Evolutionary conservation across 805 yeast genomes (phyloP), one percentile per base, ranked within the genome.

Genomic region (Tetrapisispora arboricola): DNA sequence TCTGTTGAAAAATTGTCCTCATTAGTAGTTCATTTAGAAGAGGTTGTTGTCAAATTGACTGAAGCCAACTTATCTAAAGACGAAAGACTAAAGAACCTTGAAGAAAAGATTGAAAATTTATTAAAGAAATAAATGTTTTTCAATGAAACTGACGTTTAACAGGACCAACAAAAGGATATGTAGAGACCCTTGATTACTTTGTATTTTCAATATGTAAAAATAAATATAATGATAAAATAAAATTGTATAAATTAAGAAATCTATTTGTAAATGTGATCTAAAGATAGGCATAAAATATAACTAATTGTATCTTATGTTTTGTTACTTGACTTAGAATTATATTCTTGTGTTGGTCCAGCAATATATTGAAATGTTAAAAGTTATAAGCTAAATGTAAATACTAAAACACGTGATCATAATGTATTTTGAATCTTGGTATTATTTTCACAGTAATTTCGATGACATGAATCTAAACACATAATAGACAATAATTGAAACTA

Each of bases 1-100:
- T 76, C 86, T 1, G 79, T 83, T 25, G 90, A 80, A 48, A 79
- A 73, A 47, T 65, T 84, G 41, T 75, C 82, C 5, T 44, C 63
- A 2, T 60, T 84, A 26, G 86, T 80, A 17, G 64, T 66, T 3
- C 65, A 69, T 22, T 67, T 84, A 36, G 87, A 83, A 55, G 41
- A 62, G 0, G 74, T 78, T 33, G 72, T 84, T 34, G 52, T 66
- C 10, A 68, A 61, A 41, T 65, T 84, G 43, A 65, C 70, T 8
- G 65, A 67, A 15, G 66, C 79, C 4, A 79, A 75, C 41, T 47
- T 70, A n/a, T 80, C 74, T 26, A 83, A 81, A 54, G 90, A 83
- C 53, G 77, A 66, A 32, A 75, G 75, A 55, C 61, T 84, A 41
- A 66, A 64, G 24, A 55, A 68, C 6, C 61, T 84, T 32, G 90